These are phyloP conservation scores for Raphanus raphanistrum DNA, from an alignment of 345 rosid species.

Conservation along the genomic window DNA sequence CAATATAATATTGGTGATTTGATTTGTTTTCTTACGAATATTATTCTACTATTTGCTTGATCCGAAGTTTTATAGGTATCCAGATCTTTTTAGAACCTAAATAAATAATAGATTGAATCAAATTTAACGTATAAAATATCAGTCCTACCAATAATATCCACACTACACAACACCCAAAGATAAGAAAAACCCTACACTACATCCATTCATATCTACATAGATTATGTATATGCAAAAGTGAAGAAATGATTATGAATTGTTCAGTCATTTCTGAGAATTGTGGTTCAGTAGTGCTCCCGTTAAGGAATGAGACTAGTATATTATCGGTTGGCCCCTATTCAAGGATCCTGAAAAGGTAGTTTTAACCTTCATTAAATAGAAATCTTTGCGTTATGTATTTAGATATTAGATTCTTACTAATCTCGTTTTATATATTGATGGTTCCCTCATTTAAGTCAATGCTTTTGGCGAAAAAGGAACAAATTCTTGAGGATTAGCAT, in stretches of 20 bases:
- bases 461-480: background rate
- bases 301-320: background rate
- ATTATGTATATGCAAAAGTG: background rate
- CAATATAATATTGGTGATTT: background rate
- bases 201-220: background rate
- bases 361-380: background rate
- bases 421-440: background rate
- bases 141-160: background rate
- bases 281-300: background rate
- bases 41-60: no score
- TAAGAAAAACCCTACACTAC: background rate
- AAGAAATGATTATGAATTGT: background rate
- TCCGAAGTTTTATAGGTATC: no score
- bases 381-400: background rate
- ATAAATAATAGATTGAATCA: no score
- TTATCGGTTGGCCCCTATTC: background rate
- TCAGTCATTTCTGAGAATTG: background rate
- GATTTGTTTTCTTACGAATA: background rate
- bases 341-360: background rate
- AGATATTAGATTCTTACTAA: background rate
- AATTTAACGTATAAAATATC: no score
- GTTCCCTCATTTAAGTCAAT: background rate
- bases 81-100: no score
- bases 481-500: background rate
- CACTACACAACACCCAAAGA: background rate